Percentiles rank a stretch among this genome's conserved stretches.
Conservation (phyloP, 2,329 filamentous ascomycete genomes). For the Endothia cerciana region DNA sequence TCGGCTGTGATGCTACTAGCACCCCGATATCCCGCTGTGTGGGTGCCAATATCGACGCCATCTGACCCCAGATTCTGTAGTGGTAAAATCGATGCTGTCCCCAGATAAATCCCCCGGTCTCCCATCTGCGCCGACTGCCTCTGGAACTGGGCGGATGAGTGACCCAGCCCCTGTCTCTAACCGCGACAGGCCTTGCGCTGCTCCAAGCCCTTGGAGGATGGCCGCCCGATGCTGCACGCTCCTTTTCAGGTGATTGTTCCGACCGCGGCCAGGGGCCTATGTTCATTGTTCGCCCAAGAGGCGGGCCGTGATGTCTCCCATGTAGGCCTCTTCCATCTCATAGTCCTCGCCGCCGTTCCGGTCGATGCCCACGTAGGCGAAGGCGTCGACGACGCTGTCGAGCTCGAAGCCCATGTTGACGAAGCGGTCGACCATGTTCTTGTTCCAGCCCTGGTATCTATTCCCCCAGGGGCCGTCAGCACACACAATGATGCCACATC, state of each 20-base stretch:
- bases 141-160: not conserved
- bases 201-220: not conserved
- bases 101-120: not conserved
- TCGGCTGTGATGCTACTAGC: not conserved
- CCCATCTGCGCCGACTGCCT: not conserved
- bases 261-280: not conserved
- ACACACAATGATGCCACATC: not conserved
- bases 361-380: constrained; percentile 80
- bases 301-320: constrained; percentile 86
- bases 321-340: constrained; percentile 84
- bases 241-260: not conserved
- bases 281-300: constrained; percentile 74
- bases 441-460: constrained; percentile 88
- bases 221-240: not conserved
- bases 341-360: constrained; percentile 78
- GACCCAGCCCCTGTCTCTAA: not conserved
- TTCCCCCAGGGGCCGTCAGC: constrained; percentile 22
- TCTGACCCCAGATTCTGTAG: not conserved
- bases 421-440: constrained; percentile 80
- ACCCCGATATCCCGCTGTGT: not conserved
- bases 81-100: not conserved
- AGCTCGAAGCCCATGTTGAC: constrained; percentile 90
- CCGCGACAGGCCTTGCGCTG: not conserved
- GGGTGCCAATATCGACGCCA: not conserved
- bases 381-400: constrained; percentile 82